These are phyloP conservation scores for Artemisia tridentata DNA, from an alignment of 129 eudicot genomes.

Conservation along the genomic window DNA sequence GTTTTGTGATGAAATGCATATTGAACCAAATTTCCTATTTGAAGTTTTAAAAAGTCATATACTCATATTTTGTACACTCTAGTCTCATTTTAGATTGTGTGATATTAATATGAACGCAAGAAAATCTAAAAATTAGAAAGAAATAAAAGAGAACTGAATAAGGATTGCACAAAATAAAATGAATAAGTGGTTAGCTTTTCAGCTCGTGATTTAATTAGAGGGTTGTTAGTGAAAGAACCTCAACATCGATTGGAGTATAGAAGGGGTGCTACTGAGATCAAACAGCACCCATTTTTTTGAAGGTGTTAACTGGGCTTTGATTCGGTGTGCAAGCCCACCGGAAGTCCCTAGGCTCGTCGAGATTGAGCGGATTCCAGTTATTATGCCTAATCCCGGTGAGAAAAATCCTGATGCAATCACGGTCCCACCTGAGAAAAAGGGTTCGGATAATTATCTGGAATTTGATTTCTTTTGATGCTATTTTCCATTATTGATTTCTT, in stretches of 20 bases:
- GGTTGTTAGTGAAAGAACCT: conserved; percentile 84
- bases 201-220: conserved; percentile 76
- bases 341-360: conserved; percentile 85
- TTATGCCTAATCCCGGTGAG: conserved; percentile 44
- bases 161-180: no score
- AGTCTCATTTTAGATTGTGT: no score
- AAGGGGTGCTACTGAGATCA: conserved; percentile 88
- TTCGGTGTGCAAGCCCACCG: conserved; percentile 90
- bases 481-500: conserved; percentile 13
- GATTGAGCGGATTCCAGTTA: conserved; percentile 39
- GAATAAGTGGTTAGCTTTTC: conserved; percentile 72
- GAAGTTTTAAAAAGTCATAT: no score
- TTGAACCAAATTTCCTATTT: no score
- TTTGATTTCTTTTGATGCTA: conserved; percentile 77
- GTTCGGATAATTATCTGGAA: conserved; percentile 73
- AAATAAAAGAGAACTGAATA: no score
- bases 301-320: conserved; percentile 95
- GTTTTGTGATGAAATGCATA: no score
- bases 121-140: no score
- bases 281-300: conserved; percentile 93
- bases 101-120: no score
- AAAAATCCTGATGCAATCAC: conserved; percentile 39
- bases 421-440: conserved; percentile 46
- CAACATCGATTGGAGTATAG: conserved; percentile 77
- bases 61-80: no score